Conservation (phyloP, 768 basidiomycete genomes). For the Sistotremastrum niveocremeum region DNA sequence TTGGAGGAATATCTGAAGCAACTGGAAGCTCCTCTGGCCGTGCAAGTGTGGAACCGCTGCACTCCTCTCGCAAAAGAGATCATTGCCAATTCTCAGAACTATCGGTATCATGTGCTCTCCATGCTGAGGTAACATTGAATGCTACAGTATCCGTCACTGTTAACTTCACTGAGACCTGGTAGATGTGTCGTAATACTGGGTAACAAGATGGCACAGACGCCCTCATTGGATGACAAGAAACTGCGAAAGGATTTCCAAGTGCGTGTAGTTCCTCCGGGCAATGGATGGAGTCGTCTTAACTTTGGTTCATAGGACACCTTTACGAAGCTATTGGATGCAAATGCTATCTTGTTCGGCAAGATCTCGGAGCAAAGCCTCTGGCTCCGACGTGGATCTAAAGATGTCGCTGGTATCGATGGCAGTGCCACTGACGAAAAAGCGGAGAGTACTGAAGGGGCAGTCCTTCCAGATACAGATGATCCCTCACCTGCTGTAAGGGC, state of each 20-base stretch:
- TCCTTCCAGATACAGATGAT: not conserved
- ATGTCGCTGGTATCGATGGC: conserved; percentile 18
- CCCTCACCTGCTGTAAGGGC: not conserved
- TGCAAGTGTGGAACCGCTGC: conserved; percentile 84
- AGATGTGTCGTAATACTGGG: conserved; percentile 71
- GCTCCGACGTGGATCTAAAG: conserved; percentile 59
- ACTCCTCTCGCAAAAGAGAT: conserved; percentile 71
- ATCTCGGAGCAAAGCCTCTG: conserved; percentile 66
- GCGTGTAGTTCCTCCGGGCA: not conserved
- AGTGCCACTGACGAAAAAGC: too few species aligned
- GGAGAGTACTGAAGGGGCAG: too few species aligned
- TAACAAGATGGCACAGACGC: conserved; percentile 78
- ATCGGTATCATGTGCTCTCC: conserved; percentile 58
- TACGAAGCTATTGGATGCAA: conserved; percentile 71
- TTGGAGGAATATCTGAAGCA: conserved; percentile 73
- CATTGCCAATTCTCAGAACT: conserved; percentile 46
- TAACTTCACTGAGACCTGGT: conserved; percentile 7
- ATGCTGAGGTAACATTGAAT: conserved; percentile 44
- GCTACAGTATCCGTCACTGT: too few species aligned
- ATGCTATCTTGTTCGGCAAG: conserved; percentile 58
- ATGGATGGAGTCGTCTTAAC: not conserved
- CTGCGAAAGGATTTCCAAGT: conserved; percentile 85
- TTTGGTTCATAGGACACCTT: conserved; percentile 51
- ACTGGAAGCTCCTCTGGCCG: conserved; percentile 80
- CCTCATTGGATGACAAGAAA: conserved; percentile 80